Conservation (phyloP, 1,139 yeast genomes). For the Yamadazyma kanchanaburiensis region DNA sequence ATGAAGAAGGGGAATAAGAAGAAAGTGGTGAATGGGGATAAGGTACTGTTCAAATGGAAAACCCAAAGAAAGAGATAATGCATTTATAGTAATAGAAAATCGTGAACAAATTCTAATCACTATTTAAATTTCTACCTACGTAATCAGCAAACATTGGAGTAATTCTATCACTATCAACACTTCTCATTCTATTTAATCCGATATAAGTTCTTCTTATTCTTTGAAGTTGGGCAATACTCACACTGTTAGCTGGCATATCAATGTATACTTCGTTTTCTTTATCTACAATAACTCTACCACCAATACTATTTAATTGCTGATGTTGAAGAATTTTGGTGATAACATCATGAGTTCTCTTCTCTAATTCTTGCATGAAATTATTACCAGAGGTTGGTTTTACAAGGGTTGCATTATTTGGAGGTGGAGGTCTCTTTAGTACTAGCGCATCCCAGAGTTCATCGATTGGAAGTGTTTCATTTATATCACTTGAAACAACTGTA, state of each 20-base stretch:
- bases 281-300: conserved; percentile 45
- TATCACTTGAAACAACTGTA: conserved; percentile 59
- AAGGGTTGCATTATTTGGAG: conserved; percentile 77
- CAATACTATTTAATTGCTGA: conserved; percentile 56
- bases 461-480: conserved; percentile 49
- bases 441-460: conserved; percentile 73
- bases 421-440: conserved; percentile 58
- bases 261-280: conserved; percentile 40
- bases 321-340: conserved; percentile 56
- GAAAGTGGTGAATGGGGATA: conserved; percentile 69
- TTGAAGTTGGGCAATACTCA: conserved; percentile 77
- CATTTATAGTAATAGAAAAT: not conserved
- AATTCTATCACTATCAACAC: conserved; percentile 64
- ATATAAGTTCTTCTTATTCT: conserved; percentile 81
- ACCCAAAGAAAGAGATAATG: conserved; percentile 70
- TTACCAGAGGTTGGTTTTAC: conserved; percentile 70
- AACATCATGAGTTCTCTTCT: conserved; percentile 65
- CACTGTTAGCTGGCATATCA: conserved; percentile 59
- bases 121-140: conserved; percentile 50
- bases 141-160: conserved; percentile 72
- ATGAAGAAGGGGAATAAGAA: conserved; percentile 89
- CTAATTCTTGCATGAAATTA: conserved; percentile 77
- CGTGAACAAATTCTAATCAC: conserved; percentile 16
- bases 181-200: conserved; percentile 73
- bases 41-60: conserved; percentile 79